Percentiles rank a stretch among this genome's conserved stretches.
phyloP scores from a whole-genome alignment of 2,329 filamentous ascomycete genomes.

The Hymenoscyphus fructigenus region DNA sequence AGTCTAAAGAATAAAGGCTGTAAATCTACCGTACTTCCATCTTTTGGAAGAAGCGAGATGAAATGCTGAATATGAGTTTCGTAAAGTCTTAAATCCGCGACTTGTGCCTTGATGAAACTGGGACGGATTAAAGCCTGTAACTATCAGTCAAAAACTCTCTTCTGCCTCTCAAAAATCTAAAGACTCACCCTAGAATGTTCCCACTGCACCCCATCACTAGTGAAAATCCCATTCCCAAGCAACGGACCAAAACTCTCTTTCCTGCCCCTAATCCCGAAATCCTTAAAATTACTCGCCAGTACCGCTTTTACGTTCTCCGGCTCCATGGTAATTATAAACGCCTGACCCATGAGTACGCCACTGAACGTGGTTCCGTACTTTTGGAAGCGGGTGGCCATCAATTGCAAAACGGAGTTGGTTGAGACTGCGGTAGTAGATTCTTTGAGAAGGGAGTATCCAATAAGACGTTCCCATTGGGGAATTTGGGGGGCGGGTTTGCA shows the following conservation, averaged over 20 bases:
- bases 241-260: conserved; percentile 41
- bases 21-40: conserved; percentile 56
- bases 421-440: not conserved
- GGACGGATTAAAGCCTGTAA: conserved; percentile 43
- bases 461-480: conserved; percentile 1
- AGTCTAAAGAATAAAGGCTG: conserved; percentile 62
- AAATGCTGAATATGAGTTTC: conserved; percentile 64
- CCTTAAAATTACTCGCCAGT: conserved; percentile 50
- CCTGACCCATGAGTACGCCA: conserved; percentile 23
- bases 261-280: conserved; percentile 46
- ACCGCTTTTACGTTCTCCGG: conserved; percentile 55
- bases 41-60: conserved; percentile 54
- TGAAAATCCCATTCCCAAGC: conserved; percentile 55
- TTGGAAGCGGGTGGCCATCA: not conserved
- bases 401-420: not conserved
- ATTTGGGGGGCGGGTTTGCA: conserved; percentile 5
- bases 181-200: conserved; percentile 37
- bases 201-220: conserved; percentile 50
- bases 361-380: conserved; percentile 4
- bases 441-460: conserved; percentile 1
- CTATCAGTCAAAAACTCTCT: not conserved
- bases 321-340: conserved; percentile 48
- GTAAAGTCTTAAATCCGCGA: conserved; percentile 66
- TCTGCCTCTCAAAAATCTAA: not conserved
- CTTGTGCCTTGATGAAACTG: conserved; percentile 51